Conservation (phyloP, 768 basidiomycete species). For the Podaxis sp. region DNA sequence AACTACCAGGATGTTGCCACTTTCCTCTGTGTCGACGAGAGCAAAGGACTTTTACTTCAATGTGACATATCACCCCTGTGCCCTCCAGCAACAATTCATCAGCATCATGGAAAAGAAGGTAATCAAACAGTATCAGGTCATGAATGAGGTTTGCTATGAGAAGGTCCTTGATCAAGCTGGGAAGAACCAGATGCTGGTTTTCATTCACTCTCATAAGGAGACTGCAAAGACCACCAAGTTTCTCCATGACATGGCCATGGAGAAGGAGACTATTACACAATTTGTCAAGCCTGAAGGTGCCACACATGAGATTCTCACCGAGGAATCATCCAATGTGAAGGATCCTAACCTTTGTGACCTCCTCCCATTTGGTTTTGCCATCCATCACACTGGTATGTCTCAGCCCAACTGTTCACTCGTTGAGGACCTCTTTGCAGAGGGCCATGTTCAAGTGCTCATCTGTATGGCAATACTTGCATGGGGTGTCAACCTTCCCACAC, state of each 20-base stretch:
- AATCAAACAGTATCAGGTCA: conserved; percentile 96
- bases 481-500: conserved; percentile 98
- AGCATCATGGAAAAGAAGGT: conserved; percentile 99
- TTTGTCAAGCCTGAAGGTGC: conserved; percentile 95
- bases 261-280: conserved; percentile 94
- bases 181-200: conserved; percentile 92
- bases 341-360: conserved; percentile 86
- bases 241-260: conserved; percentile 91
- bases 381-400: conserved; percentile 97
- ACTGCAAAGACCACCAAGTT: conserved; percentile 98
- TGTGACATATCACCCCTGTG: conserved; percentile 89
- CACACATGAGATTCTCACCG: conserved; percentile 83
- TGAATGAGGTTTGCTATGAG: conserved; percentile 99
- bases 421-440: conserved; percentile 94
- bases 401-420: conserved; percentile 88
- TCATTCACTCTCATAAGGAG: conserved; percentile 98
- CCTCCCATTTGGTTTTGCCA: conserved; percentile 94
- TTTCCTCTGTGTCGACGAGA: conserved; percentile 92
- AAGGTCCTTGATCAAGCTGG: conserved; percentile 90
- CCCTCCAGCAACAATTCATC: conserved; percentile 94
- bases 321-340: conserved; percentile 80
- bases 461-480: conserved; percentile 98
- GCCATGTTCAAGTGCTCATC: conserved; percentile 90
- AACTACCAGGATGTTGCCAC: conserved; percentile 98
- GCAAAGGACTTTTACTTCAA: conserved; percentile 97